These are phyloP conservation scores for Teratosphaeriaceae sp. DNA, from an alignment of 2,329 filamentous ascomycete species.

Conservation along the genomic window DNA sequence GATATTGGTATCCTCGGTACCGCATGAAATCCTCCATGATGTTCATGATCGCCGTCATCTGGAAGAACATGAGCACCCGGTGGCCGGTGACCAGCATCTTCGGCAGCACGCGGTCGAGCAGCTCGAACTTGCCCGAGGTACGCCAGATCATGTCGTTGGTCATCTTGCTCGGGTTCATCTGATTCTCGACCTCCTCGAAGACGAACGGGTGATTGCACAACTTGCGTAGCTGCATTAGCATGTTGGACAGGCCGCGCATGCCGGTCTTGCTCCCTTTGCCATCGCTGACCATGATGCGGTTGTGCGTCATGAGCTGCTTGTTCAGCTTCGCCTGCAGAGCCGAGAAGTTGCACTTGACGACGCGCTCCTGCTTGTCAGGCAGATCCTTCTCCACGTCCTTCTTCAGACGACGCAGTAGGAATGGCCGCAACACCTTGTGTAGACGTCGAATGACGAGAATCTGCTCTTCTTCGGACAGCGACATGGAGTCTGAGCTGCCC, in stretches of 20 bases:
- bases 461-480: conserved; percentile 98
- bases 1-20: conserved; percentile 72
- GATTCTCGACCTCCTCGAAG: conserved; percentile 94
- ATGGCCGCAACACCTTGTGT: conserved; percentile 94
- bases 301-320: conserved; percentile 95
- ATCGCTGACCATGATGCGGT: conserved; percentile 89
- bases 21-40: conserved; percentile 99
- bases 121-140: conserved; percentile 93
- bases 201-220: conserved; percentile 99
- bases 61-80: conserved; percentile 99
- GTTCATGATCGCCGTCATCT: conserved; percentile 99
- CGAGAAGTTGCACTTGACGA: conserved; percentile 99
- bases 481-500: conserved; percentile 97
- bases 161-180: conserved; percentile 84
- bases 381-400: conserved; percentile 99
- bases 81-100: conserved; percentile 90
- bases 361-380: conserved; percentile 97
- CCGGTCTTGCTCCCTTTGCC: conserved; percentile 93
- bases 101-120: conserved; percentile 83
- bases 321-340: conserved; percentile 88
- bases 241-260: conserved; percentile 93
- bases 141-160: conserved; percentile 95
- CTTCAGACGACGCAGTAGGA: conserved; percentile 96
- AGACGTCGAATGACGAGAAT: conserved; percentile 95
- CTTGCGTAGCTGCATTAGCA: conserved; percentile 99